Conservation (phyloP, 192 early-diverging fungal species). For the Spinellus fusiger region DNA sequence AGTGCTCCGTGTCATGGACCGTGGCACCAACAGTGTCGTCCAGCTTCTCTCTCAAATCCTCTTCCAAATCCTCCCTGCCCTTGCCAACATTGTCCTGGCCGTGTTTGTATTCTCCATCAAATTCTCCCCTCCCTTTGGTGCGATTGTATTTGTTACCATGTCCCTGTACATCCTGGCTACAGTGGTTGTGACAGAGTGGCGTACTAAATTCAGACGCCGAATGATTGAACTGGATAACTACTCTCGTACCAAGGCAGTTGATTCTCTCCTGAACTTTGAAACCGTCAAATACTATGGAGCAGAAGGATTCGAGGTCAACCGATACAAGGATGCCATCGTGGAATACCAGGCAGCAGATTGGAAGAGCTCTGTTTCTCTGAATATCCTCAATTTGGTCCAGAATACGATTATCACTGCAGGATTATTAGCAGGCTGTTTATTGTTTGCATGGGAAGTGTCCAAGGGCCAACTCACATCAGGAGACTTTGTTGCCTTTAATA, state of each 20-base stretch:
- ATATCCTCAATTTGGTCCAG: conserved; percentile 82
- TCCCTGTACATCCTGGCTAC: conserved; percentile 77
- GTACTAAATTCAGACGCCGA: conserved; percentile 70
- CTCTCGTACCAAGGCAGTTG: conserved; percentile 78
- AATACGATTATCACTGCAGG: conserved; percentile 84
- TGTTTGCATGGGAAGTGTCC: conserved; percentile 81
- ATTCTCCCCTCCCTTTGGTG: conserved; percentile 71
- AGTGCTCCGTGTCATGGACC: conserved; percentile 85
- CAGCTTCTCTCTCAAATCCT: conserved; percentile 74
- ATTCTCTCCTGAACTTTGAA: conserved; percentile 96
- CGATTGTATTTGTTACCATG: conserved; percentile 89
- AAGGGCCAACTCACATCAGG: conserved; percentile 65
- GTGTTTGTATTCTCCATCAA: conserved; percentile 59
- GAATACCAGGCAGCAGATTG: conserved; percentile 83
- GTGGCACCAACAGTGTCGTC: conserved; percentile 68
- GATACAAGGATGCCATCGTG: conserved; percentile 72
- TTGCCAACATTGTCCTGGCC: conserved; percentile 84
- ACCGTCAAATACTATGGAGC: conserved; percentile 98
- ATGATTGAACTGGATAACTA: conserved; percentile 86
- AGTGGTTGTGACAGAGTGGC: conserved; percentile 82
- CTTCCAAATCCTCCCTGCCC: conserved; percentile 87
- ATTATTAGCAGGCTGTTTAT: conserved; percentile 69
- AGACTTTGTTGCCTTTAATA: conserved; percentile 83
- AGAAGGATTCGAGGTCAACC: conserved; percentile 77
- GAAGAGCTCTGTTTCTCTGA: conserved; percentile 66